These are phyloP conservation scores for Fusarium irregulare DNA, from an alignment of 2,329 filamentous ascomycete species.

Conservation along the genomic window DNA sequence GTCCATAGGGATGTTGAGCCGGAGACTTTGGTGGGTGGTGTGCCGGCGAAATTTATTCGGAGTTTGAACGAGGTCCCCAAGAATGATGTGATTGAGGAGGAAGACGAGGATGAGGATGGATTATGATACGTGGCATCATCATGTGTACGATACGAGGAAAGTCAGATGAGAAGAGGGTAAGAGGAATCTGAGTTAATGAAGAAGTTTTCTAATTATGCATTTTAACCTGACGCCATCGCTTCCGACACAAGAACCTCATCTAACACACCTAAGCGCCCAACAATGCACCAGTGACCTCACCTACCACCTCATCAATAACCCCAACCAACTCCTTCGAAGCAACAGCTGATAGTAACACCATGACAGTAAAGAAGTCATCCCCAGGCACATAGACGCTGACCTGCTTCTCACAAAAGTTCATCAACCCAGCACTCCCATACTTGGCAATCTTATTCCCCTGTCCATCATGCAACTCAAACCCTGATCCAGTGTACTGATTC, in stretches of 20 bases:
- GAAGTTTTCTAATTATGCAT: background rate
- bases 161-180: background rate
- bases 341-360: constrained; percentile 38
- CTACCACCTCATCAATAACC: constrained; percentile 17
- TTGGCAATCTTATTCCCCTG: constrained; percentile 35
- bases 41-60: constrained; percentile 15
- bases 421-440: constrained; percentile 29
- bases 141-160: background rate
- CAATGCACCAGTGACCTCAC: constrained; percentile 10
- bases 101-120: background rate
- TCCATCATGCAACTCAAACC: constrained; percentile 34
- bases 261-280: background rate
- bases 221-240: background rate
- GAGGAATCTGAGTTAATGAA: background rate
- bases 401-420: constrained; percentile 31
- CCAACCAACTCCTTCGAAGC: constrained; percentile 23
- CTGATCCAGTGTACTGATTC: constrained; percentile 28
- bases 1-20: constrained; percentile 17
- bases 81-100: background rate
- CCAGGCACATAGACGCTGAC: constrained; percentile 36
- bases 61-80: constrained; percentile 7
- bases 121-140: background rate
- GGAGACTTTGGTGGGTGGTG: constrained; percentile 22
- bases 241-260: background rate
- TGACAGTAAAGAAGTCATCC: constrained; percentile 39